A percentile compares a stretch with the other conserved stretches of the same genome.
Conservation (phyloP, 169 alveolate species). For the Cryptosporidium sp. region DNA sequence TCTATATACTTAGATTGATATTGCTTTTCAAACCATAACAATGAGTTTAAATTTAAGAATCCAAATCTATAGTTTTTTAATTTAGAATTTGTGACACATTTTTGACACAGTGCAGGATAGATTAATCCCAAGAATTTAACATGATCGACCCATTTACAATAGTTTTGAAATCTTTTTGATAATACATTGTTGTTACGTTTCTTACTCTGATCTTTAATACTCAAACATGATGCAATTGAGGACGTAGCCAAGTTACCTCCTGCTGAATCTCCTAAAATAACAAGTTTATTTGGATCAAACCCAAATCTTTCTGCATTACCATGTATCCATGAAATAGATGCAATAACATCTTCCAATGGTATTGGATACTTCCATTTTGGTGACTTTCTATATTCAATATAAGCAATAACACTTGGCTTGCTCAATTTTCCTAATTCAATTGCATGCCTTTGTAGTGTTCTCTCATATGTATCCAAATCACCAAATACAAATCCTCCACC, state of each 20-base stretch:
- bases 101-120: conserved; percentile 65
- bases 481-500: conserved; percentile 72
- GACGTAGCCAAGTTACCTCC: conserved; percentile 63
- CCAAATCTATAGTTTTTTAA: conserved; percentile 19
- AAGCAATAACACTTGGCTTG: conserved; percentile 32
- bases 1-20: conserved; percentile 38
- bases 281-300: conserved; percentile 43
- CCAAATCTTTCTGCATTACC: conserved; percentile 32
- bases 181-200: not conserved
- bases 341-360: conserved; percentile 57
- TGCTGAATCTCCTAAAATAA: conserved; percentile 60
- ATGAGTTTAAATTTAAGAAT: conserved; percentile 7
- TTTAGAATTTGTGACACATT: conserved; percentile 54
- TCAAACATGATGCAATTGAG: conserved; percentile 53
- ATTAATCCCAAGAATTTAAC: conserved; percentile 51
- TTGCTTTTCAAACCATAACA: conserved; percentile 57
- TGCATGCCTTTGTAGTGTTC: conserved; percentile 34
- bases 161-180: not conserved
- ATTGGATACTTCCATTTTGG: conserved; percentile 68
- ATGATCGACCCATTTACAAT: conserved; percentile 49
- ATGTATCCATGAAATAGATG: conserved; percentile 56
- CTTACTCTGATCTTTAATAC: conserved; percentile 2
- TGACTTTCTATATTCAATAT: conserved; percentile 66
- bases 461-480: conserved; percentile 20
- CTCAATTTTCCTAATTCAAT: conserved; percentile 20